Evolutionary conservation across 352 stramenopile species (phyloP), one percentile per base, ranked within the genome.

Genomic region (Halophytophthora polymorphica): DNA sequence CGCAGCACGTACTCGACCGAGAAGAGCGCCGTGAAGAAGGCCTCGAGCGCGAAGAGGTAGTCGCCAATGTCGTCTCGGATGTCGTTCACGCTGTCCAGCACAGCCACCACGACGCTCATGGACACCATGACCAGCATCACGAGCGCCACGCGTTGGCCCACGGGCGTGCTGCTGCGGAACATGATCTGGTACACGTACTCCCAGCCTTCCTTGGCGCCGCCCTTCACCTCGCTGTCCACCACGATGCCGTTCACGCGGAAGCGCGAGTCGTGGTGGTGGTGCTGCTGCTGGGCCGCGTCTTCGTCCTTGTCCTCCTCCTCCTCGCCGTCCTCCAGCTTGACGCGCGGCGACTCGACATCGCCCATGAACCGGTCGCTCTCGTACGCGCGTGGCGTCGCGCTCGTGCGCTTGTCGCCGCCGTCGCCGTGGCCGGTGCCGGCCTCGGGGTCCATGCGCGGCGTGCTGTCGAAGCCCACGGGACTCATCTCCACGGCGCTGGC

Each of bases 1-100:
- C 85, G 82, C 13, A 93, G 46, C 7, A 64, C 57, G 56, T 93
- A 95, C 59, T 95, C 85, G 45, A 92, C 73, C 2, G 82, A 83
- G 42, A 95, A 95, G 11, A 89, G 58, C 37, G 91, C 54, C 3
- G 85, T 93, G 60, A 95, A 95, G 54, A 93, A 85, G 6, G 89
- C 73, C 40, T 95, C 85, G 6, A 93, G 56, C 7, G 72, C 66
- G 14, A 93, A 47, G 36, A 95, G 43, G 19, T 84, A 79, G 52
- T 92, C 60, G 6, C 83, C 81, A 51, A 93, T 77, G 28, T 79
- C 60, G 14, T 90, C 75, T 15, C 77, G 73, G 35, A 88, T 84
- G 28, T 76, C 58, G 37, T 83, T 66, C 23, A 88, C 77, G 56
- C 77, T 88, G 46, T 86, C 77, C 58, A 88, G 69, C 44, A 84